These are phyloP conservation scores for Aaosphaeria arxii DNA, from an alignment of 2,329 filamentous ascomycete species.

Conservation along the genomic window DNA sequence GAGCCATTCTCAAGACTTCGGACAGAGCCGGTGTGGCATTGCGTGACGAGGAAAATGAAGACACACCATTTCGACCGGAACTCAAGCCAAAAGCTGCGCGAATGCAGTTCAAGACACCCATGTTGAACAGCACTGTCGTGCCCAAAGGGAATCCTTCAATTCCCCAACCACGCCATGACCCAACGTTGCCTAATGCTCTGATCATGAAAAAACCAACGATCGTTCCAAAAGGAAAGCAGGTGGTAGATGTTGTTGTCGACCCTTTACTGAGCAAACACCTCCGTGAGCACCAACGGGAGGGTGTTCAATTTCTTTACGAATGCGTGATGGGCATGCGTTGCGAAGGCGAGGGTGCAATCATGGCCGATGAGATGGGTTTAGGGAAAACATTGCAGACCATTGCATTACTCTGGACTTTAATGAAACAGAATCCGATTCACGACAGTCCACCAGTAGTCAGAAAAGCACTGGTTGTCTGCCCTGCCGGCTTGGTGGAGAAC, in stretches of 20 bases:
- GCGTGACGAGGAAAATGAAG: neutral
- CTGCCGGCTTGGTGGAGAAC: slow-evolving; percentile 69
- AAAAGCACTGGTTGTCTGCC: slow-evolving; percentile 71
- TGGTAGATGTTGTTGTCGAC: slow-evolving; percentile 72
- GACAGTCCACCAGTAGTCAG: slow-evolving; percentile 60
- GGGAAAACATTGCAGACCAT: slow-evolving; percentile 75
- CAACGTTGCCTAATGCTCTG: slow-evolving; percentile 56
- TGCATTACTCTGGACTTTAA: slow-evolving; percentile 65
- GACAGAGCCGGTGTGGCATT: neutral
- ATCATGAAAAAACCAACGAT: slow-evolving; percentile 63
- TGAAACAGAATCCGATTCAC: slow-evolving; percentile 68
- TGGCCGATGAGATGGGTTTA: slow-evolving; percentile 74
- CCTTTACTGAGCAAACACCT: slow-evolving; percentile 62
- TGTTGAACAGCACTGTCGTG: slow-evolving; percentile 53
- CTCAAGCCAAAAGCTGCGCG: slow-evolving; percentile 36
- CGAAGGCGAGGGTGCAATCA: slow-evolving; percentile 65
- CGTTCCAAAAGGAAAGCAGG: slow-evolving; percentile 59
- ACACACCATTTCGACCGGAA: slow-evolving; percentile 22
- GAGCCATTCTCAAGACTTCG: neutral
- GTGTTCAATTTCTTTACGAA: slow-evolving; percentile 70
- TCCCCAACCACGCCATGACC: slow-evolving; percentile 65
- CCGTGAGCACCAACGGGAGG: slow-evolving; percentile 66
- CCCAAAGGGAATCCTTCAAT: slow-evolving; percentile 45
- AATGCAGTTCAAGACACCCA: slow-evolving; percentile 60
- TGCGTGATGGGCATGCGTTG: slow-evolving; percentile 71